These are phyloP conservation scores for Schoenoplectus tabernaemontani DNA, from an alignment of 202 grass and related monocot species.

Conservation along the genomic window DNA sequence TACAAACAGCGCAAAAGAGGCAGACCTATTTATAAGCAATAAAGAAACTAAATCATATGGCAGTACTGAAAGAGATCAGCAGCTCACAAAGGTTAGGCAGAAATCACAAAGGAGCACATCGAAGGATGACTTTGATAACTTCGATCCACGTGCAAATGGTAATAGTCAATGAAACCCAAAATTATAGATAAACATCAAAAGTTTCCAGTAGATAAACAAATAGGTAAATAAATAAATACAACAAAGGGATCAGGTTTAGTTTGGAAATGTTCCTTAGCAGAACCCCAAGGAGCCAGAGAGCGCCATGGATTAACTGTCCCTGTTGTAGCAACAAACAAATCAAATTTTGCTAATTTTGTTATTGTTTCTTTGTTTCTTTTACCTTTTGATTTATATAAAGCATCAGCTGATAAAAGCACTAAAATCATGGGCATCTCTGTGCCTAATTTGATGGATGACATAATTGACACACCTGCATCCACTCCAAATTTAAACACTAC, in stretches of 20 bases:
- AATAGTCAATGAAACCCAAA: too few species aligned
- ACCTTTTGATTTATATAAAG: neutral
- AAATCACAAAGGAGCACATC: constrained; percentile 9
- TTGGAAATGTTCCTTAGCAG: neutral
- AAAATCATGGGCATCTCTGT: constrained; percentile 41
- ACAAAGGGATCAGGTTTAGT: neutral
- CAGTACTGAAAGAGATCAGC: constrained; percentile 14
- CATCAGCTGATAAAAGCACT: constrained; percentile 31
- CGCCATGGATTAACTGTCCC: neutral
- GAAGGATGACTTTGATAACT: constrained; percentile 36
- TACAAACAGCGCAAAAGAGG: constrained; percentile 24
- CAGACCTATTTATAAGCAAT: constrained; percentile 20
- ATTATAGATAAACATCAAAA: neutral
- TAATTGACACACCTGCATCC: constrained; percentile 20
- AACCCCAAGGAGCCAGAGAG: neutral
- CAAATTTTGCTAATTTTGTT: neutral
- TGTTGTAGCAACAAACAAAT: neutral
- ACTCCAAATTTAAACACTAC: constrained; percentile 21
- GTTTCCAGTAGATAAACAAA: neutral
- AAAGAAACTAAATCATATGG: constrained; percentile 15
- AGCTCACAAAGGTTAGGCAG: neutral
- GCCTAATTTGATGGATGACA: constrained; percentile 41
- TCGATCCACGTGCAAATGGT: constrained; percentile 49
- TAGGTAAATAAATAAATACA: neutral
- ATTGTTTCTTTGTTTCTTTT: neutral